Evolutionary conservation across 495 filamentous ascomycete genomes (phyloP), one percentile per base, ranked within the genome.

Genomic region (Lentithecium fluviatile): DNA sequence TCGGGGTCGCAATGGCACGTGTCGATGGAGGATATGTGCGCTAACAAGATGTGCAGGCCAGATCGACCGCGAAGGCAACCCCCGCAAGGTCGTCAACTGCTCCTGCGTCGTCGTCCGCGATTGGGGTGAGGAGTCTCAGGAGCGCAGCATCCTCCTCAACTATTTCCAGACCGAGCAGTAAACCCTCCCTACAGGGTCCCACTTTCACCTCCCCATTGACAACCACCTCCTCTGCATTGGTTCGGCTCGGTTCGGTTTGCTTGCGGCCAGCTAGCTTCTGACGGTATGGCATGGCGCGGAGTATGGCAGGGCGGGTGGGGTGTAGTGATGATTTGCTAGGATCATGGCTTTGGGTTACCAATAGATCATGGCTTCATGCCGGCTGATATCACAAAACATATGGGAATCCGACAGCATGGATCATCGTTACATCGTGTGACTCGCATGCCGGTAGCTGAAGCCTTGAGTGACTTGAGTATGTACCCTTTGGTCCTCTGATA

Each of bases 21-120:
- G 6, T 21, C 7, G 13, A 13, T 24, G 21, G 4, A 48, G 45
- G 19, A 48, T 6, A 4, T 23, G 29, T 48, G 34, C 7, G 57
- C 48, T 60, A 61, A 61, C 58, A 52, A 60, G 13, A 21, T 17
- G 58, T n/a, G 54, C 62, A 97, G 93, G 93, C 79, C 91, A 95
- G 70, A 85, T 98, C 73, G 94, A 98, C 80, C 91, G 94, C 74
- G 94, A 98, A 81, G 94, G 94, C 74, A 98, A 97, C 78, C 90
- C 94, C 62, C 88, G 94, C 77, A 98, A 98, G 85, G 95, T 98
- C 66, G 94, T 98, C 78, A 98, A 98, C 86, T 98, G 94, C 89
- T 97, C 93, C 71, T 97, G 94, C 82, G 94, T 97, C 70, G 94
- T 97, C 53, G 94, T 98, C 65, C 88, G 90, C 81, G 91, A 98